Conservation (phyloP, 192 early-diverging fungal genomes). For the Paraglomus brasilianum region DNA sequence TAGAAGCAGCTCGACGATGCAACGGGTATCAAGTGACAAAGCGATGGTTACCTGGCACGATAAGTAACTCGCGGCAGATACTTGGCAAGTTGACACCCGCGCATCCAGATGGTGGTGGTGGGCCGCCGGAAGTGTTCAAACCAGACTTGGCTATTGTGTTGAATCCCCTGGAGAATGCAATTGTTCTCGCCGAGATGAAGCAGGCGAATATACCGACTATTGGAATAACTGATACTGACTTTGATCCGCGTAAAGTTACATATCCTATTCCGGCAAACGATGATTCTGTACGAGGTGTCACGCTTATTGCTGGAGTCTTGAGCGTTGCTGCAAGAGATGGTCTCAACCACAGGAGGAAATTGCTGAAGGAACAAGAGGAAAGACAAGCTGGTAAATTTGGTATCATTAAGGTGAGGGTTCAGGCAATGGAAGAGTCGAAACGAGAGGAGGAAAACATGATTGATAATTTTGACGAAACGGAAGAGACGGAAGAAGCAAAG, state of each 20-base stretch:
- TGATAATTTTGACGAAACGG: no score
- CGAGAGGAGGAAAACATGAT: no score
- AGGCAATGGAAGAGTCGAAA: no score
- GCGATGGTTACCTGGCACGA: constrained; percentile 84
- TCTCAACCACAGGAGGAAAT: constrained; percentile 37
- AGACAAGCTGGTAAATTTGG: no score
- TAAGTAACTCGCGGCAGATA: constrained; percentile 81
- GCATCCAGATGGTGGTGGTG: constrained; percentile 42
- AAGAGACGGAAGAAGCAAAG: no score
- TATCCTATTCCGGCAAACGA: constrained; percentile 97
- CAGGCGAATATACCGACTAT: constrained; percentile 81
- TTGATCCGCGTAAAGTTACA: constrained; percentile 77
- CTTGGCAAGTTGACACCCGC: constrained; percentile 57
- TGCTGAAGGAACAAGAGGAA: constrained; percentile 39
- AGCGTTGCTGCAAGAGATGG: constrained; percentile 71
- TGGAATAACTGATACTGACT: constrained; percentile 90
- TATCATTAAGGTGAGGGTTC: no score
- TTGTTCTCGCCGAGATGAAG: constrained; percentile 79
- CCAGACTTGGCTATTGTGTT: constrained; percentile 84
- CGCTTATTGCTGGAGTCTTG: constrained; percentile 79
- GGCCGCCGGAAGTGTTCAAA: constrained; percentile 51
- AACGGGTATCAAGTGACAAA: constrained; percentile 77
- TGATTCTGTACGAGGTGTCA: constrained; percentile 75
- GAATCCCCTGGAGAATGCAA: constrained; percentile 78
- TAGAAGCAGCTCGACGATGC: constrained; percentile 74